phyloP scores from a whole-genome alignment of 108 stramenopile species.

The Fragilariopsis cylindrus region DNA sequence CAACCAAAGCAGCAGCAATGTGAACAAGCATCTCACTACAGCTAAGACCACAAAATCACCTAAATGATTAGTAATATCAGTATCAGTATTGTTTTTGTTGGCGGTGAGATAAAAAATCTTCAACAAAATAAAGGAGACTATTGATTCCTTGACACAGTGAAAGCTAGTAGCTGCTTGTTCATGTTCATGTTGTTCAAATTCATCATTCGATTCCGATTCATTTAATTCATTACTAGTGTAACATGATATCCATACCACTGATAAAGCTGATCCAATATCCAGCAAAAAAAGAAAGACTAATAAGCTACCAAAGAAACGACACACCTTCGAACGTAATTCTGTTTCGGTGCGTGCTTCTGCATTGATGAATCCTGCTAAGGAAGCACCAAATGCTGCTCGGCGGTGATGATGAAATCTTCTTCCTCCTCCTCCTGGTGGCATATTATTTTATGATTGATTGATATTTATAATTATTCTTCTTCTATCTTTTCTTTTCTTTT shows the following conservation, averaged over 20 bases:
- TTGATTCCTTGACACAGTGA: neutral
- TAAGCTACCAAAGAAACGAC: constrained; percentile 14
- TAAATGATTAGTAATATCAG: neutral
- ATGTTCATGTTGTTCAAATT: neutral
- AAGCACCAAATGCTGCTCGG: constrained; percentile 6
- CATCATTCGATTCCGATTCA: too few species aligned
- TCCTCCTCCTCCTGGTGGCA: too few species aligned
- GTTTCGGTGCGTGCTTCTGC: constrained; percentile 14
- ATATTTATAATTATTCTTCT: too few species aligned
- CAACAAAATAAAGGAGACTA: neutral
- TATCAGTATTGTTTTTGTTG: neutral
- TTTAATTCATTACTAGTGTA: neutral
- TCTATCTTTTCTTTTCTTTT: too few species aligned
- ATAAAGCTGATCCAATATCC: constrained; percentile 6
- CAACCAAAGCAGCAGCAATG: constrained; percentile 2
- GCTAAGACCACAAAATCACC: constrained; percentile 22
- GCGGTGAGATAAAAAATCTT: neutral
- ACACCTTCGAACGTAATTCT: constrained; percentile 1
- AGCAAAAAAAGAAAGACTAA: constrained; percentile 4
- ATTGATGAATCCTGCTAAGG: constrained; percentile 22
- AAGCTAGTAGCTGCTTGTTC: neutral
- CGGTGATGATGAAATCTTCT: too few species aligned
- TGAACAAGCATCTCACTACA: neutral
- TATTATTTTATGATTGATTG: too few species aligned
- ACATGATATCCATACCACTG: neutral